Evolutionary conservation across 1,284 basidiomycete genomes (phyloP).

Genomic region (Grifola frondosa): DNA sequence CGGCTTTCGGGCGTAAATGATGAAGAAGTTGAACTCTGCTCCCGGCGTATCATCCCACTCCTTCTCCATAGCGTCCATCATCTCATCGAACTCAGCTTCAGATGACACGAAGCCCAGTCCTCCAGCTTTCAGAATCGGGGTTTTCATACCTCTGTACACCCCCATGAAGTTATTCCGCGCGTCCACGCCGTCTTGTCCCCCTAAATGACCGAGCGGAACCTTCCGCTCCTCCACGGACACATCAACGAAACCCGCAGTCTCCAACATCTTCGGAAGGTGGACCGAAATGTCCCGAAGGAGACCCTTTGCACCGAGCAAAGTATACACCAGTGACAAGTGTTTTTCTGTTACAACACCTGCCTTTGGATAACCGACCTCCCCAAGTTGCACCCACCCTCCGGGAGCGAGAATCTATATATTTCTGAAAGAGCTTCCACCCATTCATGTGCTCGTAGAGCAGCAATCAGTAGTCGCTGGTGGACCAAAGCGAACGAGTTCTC

Average conservation of each 20-base stretch:
- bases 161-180: constrained; percentile 17
- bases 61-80: constrained; percentile 13
- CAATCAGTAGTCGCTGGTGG: constrained; percentile 30
- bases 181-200: constrained; percentile 13
- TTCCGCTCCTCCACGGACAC: constrained; percentile 12
- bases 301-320: constrained; percentile 16
- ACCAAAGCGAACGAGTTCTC: constrained; percentile 25
- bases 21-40: too few relatives aligned
- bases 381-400: constrained; percentile 31
- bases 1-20: too few relatives aligned
- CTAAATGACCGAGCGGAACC: constrained; percentile 19
- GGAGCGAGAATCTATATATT: constrained; percentile 28
- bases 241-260: constrained; percentile 22
- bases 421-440: constrained; percentile 26
- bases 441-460: constrained; percentile 16
- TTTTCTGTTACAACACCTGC: constrained; percentile 14
- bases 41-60: constrained; percentile 15
- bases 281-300: constrained; percentile 15
- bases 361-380: constrained; percentile 18
- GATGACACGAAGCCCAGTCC: constrained; percentile 17
- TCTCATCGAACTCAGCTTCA: constrained; percentile 17
- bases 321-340: constrained; percentile 11
- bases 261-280: constrained; percentile 18
- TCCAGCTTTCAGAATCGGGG: constrained; percentile 16
- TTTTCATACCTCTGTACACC: constrained; percentile 20